Evolutionary conservation across 1,284 basidiomycete genomes (phyloP), one percentile per base, ranked within the genome.

Genomic region (Trichosporon sp.): DNA sequence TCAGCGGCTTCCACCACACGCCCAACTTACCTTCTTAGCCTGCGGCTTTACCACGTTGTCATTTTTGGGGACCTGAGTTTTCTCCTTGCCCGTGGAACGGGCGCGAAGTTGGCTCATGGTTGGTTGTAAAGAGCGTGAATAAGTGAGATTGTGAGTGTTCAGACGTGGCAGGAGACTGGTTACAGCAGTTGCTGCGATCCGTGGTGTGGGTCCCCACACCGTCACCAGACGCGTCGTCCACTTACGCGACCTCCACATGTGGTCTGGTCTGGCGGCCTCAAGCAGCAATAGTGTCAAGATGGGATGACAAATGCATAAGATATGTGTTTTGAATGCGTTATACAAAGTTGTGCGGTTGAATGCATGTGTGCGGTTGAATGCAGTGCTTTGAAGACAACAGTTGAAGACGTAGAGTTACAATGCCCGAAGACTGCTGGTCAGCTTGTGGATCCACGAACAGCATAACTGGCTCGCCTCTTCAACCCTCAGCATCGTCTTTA

Each of bases 401-500:
- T 58, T 60, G 56, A 60, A n/a, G 38, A 60, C 4, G 29, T 31
- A 31, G 18, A 58, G 6, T 60, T 60, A 58, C 53, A 58, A 58
- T 18, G 53, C 15, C 53, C 23, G 23, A 21, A 23, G 21, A 51
- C 47, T 58, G 53, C 4, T 18, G 18, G 53, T 58, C 27, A 58
- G 53, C 53, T 58, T 3, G 3, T n/a, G 42, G 18, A 12, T 34
- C 12, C 47, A 2, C 18, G 38, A n/a, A 42, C 47, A 11, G 47
- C 47, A 12, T 29, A n/a, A 9, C 1, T 11, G 29, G 5, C 51
- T 56, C 51, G 9, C 53, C 9, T n/a, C 27, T 18, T 21, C 1
- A 44, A 64, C 77, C 76, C 77, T 78, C 77, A 77, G 77, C 70
- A 75, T 78, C 76, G 77, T 74, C 77, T 78, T 78, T 69, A 64